A percentile compares a stretch with the other conserved stretches of the same genome.
These are phyloP conservation scores for Yamadazyma pseudoaaseri DNA, from an alignment of 1,139 yeast species.

Conservation along the genomic window DNA sequence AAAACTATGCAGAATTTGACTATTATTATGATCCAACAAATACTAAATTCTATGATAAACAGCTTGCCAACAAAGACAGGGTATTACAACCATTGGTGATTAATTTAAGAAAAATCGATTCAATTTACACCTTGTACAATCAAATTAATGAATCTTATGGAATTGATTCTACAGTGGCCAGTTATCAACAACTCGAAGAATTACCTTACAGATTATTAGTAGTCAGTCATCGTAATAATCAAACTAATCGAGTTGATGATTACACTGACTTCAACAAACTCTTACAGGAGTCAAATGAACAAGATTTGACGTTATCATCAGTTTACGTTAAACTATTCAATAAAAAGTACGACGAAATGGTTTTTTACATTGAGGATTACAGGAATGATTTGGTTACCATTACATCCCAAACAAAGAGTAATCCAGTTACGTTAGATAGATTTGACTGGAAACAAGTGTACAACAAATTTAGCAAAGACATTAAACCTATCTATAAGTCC, in stretches of 20 bases:
- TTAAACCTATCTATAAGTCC: constrained; percentile 2
- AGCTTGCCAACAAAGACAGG: constrained; percentile 23
- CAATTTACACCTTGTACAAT: constrained; percentile 50
- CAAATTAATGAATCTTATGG: constrained; percentile 37
- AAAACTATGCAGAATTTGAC: constrained; percentile 72
- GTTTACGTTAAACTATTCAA: constrained; percentile 42
- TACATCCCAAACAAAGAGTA: constrained; percentile 3
- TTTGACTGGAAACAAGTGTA: constrained; percentile 25
- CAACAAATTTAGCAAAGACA: constrained; percentile 12
- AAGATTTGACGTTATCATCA: constrained; percentile 27
- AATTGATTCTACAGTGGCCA: constrained; percentile 8
- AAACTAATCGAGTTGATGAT: constrained; percentile 65
- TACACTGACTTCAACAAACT: constrained; percentile 39
- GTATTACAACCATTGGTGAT: constrained; percentile 41
- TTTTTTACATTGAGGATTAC: constrained; percentile 47
- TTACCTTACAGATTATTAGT: constrained; percentile 59
- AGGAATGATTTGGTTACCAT: constrained; percentile 32
- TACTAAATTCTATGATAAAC: constrained; percentile 43
- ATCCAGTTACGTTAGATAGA: constrained; percentile 18
- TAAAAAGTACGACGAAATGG: constrained; percentile 44
- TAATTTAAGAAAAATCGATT: constrained; percentile 58
- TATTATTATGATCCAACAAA: constrained; percentile 60
- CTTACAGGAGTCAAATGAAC: constrained; percentile 6
- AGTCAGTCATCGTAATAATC: constrained; percentile 69
- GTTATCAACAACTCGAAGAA: constrained; percentile 26